Evolutionary conservation across 306 rosid species (phyloP).

Genomic region (Dalbergia oliveri): DNA sequence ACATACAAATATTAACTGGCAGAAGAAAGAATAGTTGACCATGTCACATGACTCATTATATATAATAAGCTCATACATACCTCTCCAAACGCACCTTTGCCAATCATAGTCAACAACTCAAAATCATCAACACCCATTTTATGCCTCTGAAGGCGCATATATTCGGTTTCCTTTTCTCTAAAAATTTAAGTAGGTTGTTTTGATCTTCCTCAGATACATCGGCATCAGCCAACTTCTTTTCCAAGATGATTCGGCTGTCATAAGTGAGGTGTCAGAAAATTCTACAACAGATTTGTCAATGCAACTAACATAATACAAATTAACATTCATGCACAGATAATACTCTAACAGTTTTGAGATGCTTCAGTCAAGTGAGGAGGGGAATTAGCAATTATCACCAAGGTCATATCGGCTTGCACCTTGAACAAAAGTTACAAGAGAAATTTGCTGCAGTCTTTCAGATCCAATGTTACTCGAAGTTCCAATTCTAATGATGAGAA

Average conservation of each 20-base stretch:
- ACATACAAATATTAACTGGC: conserved; percentile 7
- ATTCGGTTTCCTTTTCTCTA: conserved; percentile 98
- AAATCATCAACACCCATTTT: conserved; percentile 98
- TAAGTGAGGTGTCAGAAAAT: conserved; percentile 4
- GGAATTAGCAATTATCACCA: conserved; percentile 16
- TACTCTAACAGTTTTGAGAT: conserved; percentile 20
- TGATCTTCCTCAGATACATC: conserved; percentile 99
- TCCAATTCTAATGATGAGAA: too few relatives aligned
- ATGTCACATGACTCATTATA: conserved; percentile 1
- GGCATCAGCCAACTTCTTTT: conserved; percentile 96
- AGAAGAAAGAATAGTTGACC: neutral
- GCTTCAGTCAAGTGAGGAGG: conserved; percentile 8
- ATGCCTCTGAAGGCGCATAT: conserved; percentile 98
- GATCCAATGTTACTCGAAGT: neutral
- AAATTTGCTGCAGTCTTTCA: neutral
- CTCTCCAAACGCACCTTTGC: conserved; percentile 99
- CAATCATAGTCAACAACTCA: conserved; percentile 91
- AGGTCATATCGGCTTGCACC: neutral
- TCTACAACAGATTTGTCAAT: neutral
- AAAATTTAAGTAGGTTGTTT: conserved; percentile 80
- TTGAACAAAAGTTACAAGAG: neutral
- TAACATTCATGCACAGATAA: conserved; percentile 11
- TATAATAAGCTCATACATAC: conserved; percentile 50
- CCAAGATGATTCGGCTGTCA: conserved; percentile 80
- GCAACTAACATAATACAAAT: neutral